Percentiles rank a stretch among this genome's conserved stretches.
phyloP scores from a whole-genome alignment of 768 basidiomycete genomes.

The Pleurotus cornucopiae region DNA sequence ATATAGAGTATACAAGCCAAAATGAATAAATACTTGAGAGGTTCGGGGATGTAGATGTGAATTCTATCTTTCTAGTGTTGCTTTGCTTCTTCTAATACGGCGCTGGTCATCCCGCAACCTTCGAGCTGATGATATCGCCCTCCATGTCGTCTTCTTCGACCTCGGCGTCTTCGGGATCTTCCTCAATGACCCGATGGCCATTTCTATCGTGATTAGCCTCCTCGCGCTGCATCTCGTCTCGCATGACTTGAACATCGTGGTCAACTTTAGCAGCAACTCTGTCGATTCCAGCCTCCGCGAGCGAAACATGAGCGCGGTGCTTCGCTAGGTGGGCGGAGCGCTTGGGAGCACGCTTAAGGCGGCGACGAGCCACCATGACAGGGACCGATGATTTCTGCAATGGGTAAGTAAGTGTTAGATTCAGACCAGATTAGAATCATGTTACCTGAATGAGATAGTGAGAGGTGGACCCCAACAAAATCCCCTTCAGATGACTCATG shows the following conservation, averaged over 20 bases:
- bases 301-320: constrained; percentile 77
- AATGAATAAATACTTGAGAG: constrained; percentile 1
- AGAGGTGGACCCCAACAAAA: constrained; percentile 90
- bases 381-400: constrained; percentile 86
- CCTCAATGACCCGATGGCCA: constrained; percentile 18
- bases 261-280: constrained; percentile 84
- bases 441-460: constrained; percentile 85
- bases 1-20: neutral
- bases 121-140: constrained; percentile 27
- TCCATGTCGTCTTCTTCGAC: constrained; percentile 19
- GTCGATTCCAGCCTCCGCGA: constrained; percentile 87
- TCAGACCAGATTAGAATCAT: neutral
- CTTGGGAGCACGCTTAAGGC: constrained; percentile 83
- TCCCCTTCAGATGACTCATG: constrained; percentile 81
- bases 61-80: neutral
- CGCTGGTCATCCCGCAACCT: constrained; percentile 26
- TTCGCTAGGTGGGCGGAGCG: constrained; percentile 78
- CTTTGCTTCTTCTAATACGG: neutral
- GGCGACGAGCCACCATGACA: constrained; percentile 92
- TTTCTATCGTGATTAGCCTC: constrained; percentile 43
- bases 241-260: constrained; percentile 77
- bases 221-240: constrained; percentile 62
- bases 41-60: neutral
- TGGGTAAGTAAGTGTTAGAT: neutral
- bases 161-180: constrained; percentile 13